Evolutionary conservation across 2,329 filamentous ascomycete genomes (phyloP), one percentile per base, ranked within the genome.

Genomic region (Lecanosticta acicola): DNA sequence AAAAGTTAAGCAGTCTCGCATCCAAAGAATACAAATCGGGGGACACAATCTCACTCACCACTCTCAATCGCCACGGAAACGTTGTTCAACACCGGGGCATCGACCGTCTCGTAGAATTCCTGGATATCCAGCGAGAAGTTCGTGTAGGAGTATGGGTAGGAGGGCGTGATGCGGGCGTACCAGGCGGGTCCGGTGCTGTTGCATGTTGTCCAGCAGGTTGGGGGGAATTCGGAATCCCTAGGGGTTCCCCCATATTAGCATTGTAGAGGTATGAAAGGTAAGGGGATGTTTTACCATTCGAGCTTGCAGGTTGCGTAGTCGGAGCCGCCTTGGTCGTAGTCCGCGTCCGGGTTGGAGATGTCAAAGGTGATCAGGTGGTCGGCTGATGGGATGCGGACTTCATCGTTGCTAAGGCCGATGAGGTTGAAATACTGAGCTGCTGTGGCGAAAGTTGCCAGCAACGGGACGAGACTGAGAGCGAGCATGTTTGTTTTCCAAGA

Each of bases 371-470:
- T 32, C 43, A 16, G 18, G 49, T 56, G 51, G 39, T 26, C 36
- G 16, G 46, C 40, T 8, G 48, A 45, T 26, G 47, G 45, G 11
- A 48, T 41, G 41, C 36, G 43, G 43, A 45, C 39, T 37, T 53
- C 50, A 43, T 32, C 41, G 34, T 37, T 40, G 21, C 16, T 32
- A 40, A 57, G 47, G 32, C 41, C 36, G 19, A n/a, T 11, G 42
- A 55, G 33, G 33, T 44, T 42, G 52, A 57, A 55, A 50, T 55
- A 53, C 24, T 53, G 50, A 11, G 47, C 52, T 26, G 44, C 14
- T 9, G 40, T 37, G 36, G 32, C 35, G 18, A 45, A 19, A 21
- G 35, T 11, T 19, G 41, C 19, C 20, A 50, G 34, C 17, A 41
- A 13, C 32, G 20, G 17, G 32, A 34, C 10, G 32, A 20, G 11